Base-by-base conservation (phyloP, 1,139 yeast genomes). In the Blastobotrys raffinosifermentans region DNA sequence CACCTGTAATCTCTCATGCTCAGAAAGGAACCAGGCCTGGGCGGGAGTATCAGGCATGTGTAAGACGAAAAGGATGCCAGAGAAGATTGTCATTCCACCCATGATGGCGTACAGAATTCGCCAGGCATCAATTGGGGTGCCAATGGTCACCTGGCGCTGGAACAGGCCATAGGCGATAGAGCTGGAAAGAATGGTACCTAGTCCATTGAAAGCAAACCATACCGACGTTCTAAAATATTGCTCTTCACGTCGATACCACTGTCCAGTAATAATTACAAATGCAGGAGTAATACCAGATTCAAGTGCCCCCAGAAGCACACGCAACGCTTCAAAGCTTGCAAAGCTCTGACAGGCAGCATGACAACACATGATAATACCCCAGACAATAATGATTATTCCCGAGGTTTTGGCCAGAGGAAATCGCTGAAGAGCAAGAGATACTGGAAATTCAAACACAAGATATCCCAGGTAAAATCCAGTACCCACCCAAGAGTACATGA, bases 221-320 rank as follows among this genome's bases (percentile, higher is more conserved):
- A 70, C 44, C 36, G 69, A 66, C 30, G 70, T 67, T 49, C 80
- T 61, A 19, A 70, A 60, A 39, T 72, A 67, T 42, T 73, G 77
- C 48, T 75, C 81, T 10, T 67, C 64, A 41, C 69, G 66, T 18
- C 63, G 66, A 52, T 72, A 75, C 64, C 74, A 76, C 61, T 72
- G 74, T 10, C 75, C 65, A 5, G 77, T 70, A 22, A 79, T 63
- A 17, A 79, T 67, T 20, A 77, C 72, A 48, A 75, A 72, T 0
- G 79, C 78, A 1, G 82, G 84, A 14, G 78, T 72, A 40, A 73
- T 63, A 3, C 74, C 65, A 33, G 73, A 65, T 53, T 80, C 86
- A 31, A 75, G 64, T 37, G 69, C 54, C 1, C 86, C 87, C 21
- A 77, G 52, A 8, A 75, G 46, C 8, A 72, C 69, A 32, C 82